A percentile compares a stretch with the other conserved stretches of the same genome.
Conservation (phyloP, 306 rosid genomes). For the Mimosa bimucronata region DNA sequence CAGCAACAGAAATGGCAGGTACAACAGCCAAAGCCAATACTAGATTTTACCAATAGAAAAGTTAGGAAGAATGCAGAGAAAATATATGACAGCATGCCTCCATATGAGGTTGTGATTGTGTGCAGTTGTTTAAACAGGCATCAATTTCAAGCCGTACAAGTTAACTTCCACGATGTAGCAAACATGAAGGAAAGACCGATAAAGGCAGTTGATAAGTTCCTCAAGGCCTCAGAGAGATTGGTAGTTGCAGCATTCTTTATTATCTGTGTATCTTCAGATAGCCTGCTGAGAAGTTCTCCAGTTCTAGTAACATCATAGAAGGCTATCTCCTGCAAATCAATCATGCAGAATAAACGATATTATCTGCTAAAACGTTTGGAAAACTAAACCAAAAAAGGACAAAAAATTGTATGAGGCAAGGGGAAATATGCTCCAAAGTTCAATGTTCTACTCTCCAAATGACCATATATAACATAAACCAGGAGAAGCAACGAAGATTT, state of each 20-base stretch:
- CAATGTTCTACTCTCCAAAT: constrained; percentile 6
- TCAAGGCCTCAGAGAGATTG: constrained; percentile 82
- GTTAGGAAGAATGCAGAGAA: constrained; percentile 34
- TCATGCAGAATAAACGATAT: constrained; percentile 27
- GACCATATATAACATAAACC: constrained; percentile 18
- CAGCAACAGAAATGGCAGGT: constrained; percentile 76
- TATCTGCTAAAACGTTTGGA: background rate
- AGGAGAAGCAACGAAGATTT: constrained; percentile 19
- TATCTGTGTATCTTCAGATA: constrained; percentile 87
- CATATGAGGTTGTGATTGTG: background rate
- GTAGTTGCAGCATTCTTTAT: constrained; percentile 88
- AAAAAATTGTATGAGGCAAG: background rate
- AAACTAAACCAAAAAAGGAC: background rate
- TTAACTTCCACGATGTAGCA: constrained; percentile 78
- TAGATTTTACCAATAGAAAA: constrained; percentile 25
- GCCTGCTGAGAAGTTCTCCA: constrained; percentile 85
- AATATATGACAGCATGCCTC: background rate
- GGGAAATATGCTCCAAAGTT: constrained; percentile 6
- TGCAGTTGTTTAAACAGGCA: constrained; percentile 19
- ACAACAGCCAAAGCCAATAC: constrained; percentile 83
- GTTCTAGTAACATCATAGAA: constrained; percentile 83
- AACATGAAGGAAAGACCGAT: constrained; percentile 81
- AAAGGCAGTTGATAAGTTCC: constrained; percentile 67
- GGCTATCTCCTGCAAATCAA: constrained; percentile 75
- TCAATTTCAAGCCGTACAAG: constrained; percentile 56